phyloP scores from a whole-genome alignment of 371 early-diverging fungal genomes.

The Homolaphlyctis polyrhiza region DNA sequence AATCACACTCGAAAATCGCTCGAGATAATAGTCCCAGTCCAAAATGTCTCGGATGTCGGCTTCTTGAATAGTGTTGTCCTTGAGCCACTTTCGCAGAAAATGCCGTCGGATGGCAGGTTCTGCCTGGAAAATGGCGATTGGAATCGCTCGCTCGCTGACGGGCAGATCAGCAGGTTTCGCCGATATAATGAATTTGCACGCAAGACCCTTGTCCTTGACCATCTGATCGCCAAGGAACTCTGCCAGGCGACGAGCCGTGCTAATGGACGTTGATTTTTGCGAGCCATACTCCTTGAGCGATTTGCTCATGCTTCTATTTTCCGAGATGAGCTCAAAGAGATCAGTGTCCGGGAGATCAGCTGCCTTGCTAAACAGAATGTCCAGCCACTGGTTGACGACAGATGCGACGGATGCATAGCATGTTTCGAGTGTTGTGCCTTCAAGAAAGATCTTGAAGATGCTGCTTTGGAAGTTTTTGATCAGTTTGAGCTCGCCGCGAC shows the following conservation, averaged over 20 bases:
- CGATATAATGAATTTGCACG: conserved; percentile 96
- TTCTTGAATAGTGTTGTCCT: conserved; percentile 55
- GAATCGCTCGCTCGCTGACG: conserved; percentile 96
- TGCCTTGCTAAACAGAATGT: conserved; percentile 88
- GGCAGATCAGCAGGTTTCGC: conserved; percentile 81
- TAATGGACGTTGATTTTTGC: conserved; percentile 94
- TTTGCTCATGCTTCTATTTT: conserved; percentile 97
- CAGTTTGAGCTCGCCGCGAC: conserved; percentile 98
- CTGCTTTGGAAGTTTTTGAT: conserved; percentile 98
- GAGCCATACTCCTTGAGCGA: conserved; percentile 87
- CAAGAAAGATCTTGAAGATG: conserved; percentile 88
- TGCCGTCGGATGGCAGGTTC: conserved; percentile 74
- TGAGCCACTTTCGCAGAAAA: conserved; percentile 93
- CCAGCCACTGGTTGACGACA: conserved; percentile 95
- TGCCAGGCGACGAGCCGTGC: conserved; percentile 93
- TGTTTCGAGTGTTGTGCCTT: conserved; percentile 81
- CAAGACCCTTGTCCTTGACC: conserved; percentile 96
- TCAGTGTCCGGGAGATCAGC: conserved; percentile 81
- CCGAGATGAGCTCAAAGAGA: conserved; percentile 96
- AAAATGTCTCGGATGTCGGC: conserved; percentile 88
- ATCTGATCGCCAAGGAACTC: conserved; percentile 98
- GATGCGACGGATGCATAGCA: conserved; percentile 90
- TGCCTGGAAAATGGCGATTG: conserved; percentile 92
- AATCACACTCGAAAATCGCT: conserved; percentile 93
- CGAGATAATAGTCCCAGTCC: conserved; percentile 99